A percentile compares a stretch with the other conserved stretches of the same genome.
Evolutionary conservation across 2,329 filamentous ascomycete species (phyloP).

Genomic region (Pseudocercospora pini-densiflorae): DNA sequence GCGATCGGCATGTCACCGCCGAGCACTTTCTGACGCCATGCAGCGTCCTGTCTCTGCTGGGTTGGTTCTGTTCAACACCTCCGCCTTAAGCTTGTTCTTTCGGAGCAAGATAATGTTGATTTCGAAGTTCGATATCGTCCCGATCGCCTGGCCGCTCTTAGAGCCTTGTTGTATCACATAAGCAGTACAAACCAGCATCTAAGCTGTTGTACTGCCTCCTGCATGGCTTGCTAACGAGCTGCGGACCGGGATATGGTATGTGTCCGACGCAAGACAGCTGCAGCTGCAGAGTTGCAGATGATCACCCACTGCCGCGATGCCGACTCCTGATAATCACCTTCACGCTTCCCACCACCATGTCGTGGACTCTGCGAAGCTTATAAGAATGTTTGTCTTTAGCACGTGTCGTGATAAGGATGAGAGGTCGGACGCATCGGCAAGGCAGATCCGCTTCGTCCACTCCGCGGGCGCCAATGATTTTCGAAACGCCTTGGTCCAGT

Average conservation of each 20-base stretch:
- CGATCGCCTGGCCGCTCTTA: neutral
- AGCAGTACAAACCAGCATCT: neutral
- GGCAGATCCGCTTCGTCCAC: neutral
- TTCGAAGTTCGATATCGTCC: neutral
- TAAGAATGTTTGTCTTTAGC: neutral
- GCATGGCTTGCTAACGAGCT: neutral
- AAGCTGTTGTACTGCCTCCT: neutral
- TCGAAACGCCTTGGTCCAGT: neutral
- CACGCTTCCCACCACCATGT: neutral
- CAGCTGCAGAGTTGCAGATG: neutral
- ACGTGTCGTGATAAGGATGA: neutral
- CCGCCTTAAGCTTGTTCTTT: no score
- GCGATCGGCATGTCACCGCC: no score
- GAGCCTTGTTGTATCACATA: neutral
- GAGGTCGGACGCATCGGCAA: neutral
- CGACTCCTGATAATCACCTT: neutral
- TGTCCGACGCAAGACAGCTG: neutral
- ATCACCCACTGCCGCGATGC: neutral
- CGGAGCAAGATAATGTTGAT: neutral
- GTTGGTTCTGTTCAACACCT: no score
- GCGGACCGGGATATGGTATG: neutral
- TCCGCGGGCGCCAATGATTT: neutral
- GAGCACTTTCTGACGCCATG: no score
- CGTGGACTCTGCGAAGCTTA: neutral
- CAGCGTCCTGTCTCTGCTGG: no score